Conservation (phyloP, 805 yeast species). For the Candida stauntonica region DNA sequence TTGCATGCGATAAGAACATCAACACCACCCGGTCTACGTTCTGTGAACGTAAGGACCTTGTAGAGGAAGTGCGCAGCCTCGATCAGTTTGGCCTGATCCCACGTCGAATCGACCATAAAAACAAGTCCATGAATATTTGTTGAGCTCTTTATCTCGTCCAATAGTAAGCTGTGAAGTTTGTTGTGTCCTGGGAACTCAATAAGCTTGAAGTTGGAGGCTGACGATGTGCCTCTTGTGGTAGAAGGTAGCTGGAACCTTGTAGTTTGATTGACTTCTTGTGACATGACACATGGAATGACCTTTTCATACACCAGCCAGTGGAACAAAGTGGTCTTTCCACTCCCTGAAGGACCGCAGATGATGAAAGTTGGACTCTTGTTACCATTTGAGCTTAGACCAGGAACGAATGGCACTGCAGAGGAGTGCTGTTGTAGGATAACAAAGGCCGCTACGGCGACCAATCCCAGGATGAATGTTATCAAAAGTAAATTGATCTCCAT, state of each 20-base stretch:
- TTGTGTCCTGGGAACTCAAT: slow-evolving; percentile 89
- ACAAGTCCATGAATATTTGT: slow-evolving; percentile 59
- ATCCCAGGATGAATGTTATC: not conserved
- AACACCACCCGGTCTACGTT: slow-evolving; percentile 60
- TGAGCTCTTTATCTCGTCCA: slow-evolving; percentile 42
- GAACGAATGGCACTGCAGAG: slow-evolving; percentile 5
- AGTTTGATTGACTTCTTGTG: slow-evolving; percentile 44
- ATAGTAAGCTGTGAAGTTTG: slow-evolving; percentile 57
- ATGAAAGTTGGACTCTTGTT: slow-evolving; percentile 50
- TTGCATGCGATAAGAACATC: slow-evolving; percentile 78
- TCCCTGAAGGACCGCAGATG: slow-evolving; percentile 57
- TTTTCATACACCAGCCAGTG: slow-evolving; percentile 29
- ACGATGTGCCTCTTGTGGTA: slow-evolving; percentile 22
- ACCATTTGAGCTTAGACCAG: slow-evolving; percentile 5
- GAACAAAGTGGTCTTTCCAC: slow-evolving; percentile 65
- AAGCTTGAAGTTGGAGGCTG: slow-evolving; percentile 40
- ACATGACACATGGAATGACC: slow-evolving; percentile 40
- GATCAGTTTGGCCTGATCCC: slow-evolving; percentile 43
- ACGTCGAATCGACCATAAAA: slow-evolving; percentile 73
- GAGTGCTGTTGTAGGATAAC: slow-evolving; percentile 8
- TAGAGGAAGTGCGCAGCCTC: slow-evolving; percentile 56
- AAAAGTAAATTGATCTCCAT: not conserved
- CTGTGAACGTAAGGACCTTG: slow-evolving; percentile 58
- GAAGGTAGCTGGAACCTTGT: slow-evolving; percentile 37
- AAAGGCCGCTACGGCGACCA: slow-evolving; percentile 4